Evolutionary conservation across 139 green algal species (phyloP).

Genomic region (Volvox africanus): DNA sequence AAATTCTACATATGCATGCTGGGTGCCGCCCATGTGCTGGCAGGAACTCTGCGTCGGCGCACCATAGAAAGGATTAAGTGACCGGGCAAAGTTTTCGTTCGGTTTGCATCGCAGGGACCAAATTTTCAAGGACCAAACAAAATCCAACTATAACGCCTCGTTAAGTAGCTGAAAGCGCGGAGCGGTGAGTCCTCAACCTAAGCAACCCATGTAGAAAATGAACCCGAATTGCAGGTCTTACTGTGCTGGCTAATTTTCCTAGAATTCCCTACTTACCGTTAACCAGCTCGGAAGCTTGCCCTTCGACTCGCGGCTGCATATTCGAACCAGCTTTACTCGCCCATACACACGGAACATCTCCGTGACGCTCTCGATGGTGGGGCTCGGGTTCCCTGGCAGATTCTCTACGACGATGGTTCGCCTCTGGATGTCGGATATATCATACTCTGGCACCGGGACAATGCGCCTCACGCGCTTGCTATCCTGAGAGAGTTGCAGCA

Average conservation of each 20-base stretch:
- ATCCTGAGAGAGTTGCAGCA: conserved; percentile 58
- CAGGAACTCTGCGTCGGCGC: conserved; percentile 23
- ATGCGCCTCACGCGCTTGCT: conserved; percentile 52
- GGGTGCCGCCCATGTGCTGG: conserved; percentile 30
- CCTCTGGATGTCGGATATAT: conserved; percentile 63
- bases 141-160: no score
- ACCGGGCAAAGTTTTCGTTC: no score
- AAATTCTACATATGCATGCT: conserved; percentile 70
- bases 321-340: conserved; percentile 66
- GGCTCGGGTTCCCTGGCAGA: conserved; percentile 59
- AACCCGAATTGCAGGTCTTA: background rate
- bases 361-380: conserved; percentile 74
- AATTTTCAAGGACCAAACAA: no score
- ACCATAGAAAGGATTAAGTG: no score
- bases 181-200: no score
- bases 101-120: no score
- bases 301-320: conserved; percentile 66
- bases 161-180: no score
- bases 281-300: conserved; percentile 70
- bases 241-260: background rate
- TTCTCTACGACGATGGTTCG: conserved; percentile 74
- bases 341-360: conserved; percentile 61
- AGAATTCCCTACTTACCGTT: conserved; percentile 25
- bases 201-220: no score
- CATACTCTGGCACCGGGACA: conserved; percentile 62